Evolutionary conservation across 495 filamentous ascomycete genomes (phyloP).

Genomic region (Aspergillus hancockii): DNA sequence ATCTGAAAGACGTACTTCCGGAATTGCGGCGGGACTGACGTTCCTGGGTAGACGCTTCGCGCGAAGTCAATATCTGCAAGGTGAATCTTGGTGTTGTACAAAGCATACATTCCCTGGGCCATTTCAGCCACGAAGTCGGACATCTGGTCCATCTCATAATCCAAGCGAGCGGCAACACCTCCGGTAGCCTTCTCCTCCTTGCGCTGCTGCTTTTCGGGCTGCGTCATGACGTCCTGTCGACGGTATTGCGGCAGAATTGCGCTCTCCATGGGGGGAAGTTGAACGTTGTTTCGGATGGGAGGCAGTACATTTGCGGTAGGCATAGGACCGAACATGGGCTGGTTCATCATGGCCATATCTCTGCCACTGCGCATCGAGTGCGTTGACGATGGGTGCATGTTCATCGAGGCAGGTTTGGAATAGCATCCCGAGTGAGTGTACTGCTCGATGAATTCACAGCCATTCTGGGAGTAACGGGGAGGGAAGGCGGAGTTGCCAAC

Average conservation of each 20-base stretch:
- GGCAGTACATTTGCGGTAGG: conserved; percentile 38
- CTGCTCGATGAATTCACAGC: conserved; percentile 53
- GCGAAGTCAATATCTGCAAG: conserved; percentile 72
- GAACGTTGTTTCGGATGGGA: conserved; percentile 44
- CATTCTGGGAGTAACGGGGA: conserved; percentile 48
- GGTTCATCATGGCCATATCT: conserved; percentile 34
- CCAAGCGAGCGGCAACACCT: conserved; percentile 92
- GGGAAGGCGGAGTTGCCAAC: conserved; percentile 44
- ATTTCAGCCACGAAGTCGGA: conserved; percentile 96
- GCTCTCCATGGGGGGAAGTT: conserved; percentile 47
- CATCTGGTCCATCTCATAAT: conserved; percentile 99
- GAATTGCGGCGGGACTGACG: conserved; percentile 72
- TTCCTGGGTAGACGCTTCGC: conserved; percentile 73
- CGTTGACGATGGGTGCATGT: conserved; percentile 35
- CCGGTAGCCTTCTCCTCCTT: conserved; percentile 65
- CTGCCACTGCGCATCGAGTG: conserved; percentile 36
- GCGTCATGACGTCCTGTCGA: conserved; percentile 40
- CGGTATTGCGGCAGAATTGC: conserved; percentile 47
- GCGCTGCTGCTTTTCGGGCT: conserved; percentile 40
- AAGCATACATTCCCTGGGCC: conserved; percentile 77
- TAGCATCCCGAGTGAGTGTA: conserved; percentile 49
- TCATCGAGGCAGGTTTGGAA: conserved; percentile 44
- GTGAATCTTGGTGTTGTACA: conserved; percentile 60
- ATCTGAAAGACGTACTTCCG: conserved; percentile 95
- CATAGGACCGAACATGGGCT: conserved; percentile 43